Conservation (phyloP, 2,329 filamentous ascomycete genomes). For the Aspergillus tubingensis region DNA sequence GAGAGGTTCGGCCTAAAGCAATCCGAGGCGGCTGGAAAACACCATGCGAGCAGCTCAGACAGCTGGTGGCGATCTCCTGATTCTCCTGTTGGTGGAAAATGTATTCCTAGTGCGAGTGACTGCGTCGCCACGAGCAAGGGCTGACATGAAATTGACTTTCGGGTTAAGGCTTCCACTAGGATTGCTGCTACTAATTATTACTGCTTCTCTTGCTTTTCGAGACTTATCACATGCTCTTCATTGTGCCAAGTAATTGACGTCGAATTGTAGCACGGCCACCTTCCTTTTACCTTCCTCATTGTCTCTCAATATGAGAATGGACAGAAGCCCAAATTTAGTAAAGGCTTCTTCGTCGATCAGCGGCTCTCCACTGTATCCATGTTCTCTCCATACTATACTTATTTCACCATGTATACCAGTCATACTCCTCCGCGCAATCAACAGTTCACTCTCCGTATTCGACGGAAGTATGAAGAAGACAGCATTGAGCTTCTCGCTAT, state of each 20-base stretch:
- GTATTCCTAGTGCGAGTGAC: not conserved
- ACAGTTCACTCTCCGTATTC: not conserved
- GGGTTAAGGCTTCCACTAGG: not conserved
- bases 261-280: not conserved
- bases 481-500: not conserved
- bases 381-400: not conserved
- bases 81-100: conserved; percentile 3
- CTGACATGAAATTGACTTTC: not conserved
- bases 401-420: not conserved
- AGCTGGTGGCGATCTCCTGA: not conserved
- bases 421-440: not conserved
- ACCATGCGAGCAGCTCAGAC: not conserved
- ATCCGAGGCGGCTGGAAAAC: not conserved
- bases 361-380: not conserved
- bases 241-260: not conserved
- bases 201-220: not conserved
- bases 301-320: not conserved
- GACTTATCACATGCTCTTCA: not conserved
- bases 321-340: not conserved
- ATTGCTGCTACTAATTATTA: not conserved
- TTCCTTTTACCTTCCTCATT: not conserved
- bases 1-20: not conserved
- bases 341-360: conserved; percentile 3
- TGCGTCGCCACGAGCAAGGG: not conserved
- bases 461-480: not conserved